Evolutionary conservation across 768 basidiomycete species (phyloP).

Genomic region (Boletellus emodensis): DNA sequence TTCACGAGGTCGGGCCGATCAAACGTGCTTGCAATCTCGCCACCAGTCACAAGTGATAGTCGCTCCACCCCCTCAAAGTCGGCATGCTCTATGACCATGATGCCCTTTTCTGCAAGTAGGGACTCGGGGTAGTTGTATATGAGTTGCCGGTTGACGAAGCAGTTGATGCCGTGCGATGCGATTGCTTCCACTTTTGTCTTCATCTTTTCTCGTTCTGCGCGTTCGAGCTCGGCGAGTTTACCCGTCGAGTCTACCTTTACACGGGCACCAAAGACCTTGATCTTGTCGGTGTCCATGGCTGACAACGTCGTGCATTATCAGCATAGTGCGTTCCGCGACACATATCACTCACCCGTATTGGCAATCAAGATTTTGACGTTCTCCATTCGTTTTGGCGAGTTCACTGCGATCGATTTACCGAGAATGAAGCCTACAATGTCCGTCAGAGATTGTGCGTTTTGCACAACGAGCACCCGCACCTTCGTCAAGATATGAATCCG

Average conservation of each 20-base stretch:
- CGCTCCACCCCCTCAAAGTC: constrained; percentile 99
- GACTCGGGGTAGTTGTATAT: constrained; percentile 99
- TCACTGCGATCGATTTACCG: constrained; percentile 91
- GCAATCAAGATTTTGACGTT: constrained; percentile 96
- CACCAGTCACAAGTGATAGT: constrained; percentile 92
- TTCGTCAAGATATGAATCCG: constrained; percentile 97
- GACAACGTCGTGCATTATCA: neutral
- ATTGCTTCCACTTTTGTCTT: constrained; percentile 96
- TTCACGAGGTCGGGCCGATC: constrained; percentile 90
- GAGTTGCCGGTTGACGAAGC: constrained; percentile 96
- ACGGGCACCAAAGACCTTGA: constrained; percentile 97
- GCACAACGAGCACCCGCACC: constrained; percentile 40
- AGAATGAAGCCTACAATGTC: constrained; percentile 80
- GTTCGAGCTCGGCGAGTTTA: constrained; percentile 96
- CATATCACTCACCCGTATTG: constrained; percentile 77
- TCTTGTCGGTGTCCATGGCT: constrained; percentile 99
- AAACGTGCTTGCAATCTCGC: constrained; percentile 95
- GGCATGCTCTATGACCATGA: constrained; percentile 96
- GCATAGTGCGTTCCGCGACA: neutral
- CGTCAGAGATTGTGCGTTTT: neutral
- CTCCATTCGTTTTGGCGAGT: constrained; percentile 92
- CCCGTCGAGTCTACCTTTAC: constrained; percentile 95
- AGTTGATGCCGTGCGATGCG: constrained; percentile 91
- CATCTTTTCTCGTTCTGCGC: constrained; percentile 99
- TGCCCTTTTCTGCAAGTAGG: constrained; percentile 89